Conservation (phyloP, 2,329 filamentous ascomycete genomes). For the Tolypocladium amazonense region DNA sequence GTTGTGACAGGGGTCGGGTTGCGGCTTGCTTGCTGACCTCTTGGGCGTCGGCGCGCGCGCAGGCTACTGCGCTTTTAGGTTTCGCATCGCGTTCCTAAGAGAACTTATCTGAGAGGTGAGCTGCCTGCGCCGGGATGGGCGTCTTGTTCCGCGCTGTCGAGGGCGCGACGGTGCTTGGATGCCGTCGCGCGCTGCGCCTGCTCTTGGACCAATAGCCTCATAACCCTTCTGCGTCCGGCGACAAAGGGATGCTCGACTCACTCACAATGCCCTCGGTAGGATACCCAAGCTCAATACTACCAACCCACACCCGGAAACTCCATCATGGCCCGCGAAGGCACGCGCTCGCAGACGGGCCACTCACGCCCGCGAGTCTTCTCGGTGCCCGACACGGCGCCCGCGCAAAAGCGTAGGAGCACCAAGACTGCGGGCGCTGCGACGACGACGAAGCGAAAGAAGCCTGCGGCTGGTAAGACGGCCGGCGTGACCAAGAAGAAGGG, state of each 20-base stretch:
- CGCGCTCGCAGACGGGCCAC: conserved; percentile 41
- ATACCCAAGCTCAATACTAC: background rate
- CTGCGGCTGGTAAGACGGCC: background rate
- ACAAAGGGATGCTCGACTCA: background rate
- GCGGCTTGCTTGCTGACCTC: background rate
- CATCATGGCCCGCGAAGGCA: conserved; percentile 38
- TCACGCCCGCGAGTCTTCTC: conserved; percentile 41
- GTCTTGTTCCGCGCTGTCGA: background rate
- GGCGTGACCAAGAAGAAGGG: background rate
- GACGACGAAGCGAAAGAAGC: background rate
- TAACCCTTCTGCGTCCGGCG: background rate
- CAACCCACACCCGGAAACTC: background rate
- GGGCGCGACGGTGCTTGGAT: background rate
- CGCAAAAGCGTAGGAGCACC: conserved; percentile 26
- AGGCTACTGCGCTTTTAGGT: background rate
- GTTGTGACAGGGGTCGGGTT: background rate
- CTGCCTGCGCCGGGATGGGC: background rate
- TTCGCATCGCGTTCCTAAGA: background rate
- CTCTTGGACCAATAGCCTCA: background rate
- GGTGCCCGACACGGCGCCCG: conserved; percentile 35
- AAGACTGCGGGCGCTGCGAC: conserved; percentile 3
- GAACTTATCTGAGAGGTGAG: background rate
- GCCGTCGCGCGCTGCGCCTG: background rate
- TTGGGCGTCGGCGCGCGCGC: background rate
- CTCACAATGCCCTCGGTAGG: background rate